A percentile compares a stretch with the other conserved stretches of the same genome.
These are phyloP conservation scores for Atalantia buxifolia DNA, from an alignment of 345 rosid genomes.

Conservation along the genomic window DNA sequence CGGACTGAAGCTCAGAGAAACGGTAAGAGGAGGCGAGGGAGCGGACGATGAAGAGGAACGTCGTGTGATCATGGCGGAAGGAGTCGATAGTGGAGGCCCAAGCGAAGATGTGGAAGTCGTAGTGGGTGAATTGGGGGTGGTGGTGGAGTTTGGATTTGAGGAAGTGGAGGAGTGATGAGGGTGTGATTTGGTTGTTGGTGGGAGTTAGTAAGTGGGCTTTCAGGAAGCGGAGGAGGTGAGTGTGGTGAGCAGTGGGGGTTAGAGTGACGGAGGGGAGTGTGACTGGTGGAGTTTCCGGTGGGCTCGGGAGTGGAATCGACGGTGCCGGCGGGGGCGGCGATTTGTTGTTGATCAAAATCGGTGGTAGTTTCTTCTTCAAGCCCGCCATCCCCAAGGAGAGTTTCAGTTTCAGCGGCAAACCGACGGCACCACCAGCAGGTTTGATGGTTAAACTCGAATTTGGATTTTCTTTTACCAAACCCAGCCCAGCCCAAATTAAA, in stretches of 20 bases:
- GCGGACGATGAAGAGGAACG: constrained; percentile 74
- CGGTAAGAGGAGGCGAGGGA: constrained; percentile 69
- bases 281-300: background rate
- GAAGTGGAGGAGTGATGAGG: constrained; percentile 55
- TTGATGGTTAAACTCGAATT: too few relatives aligned
- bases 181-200: constrained; percentile 41
- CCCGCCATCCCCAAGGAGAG: background rate
- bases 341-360: constrained; percentile 34
- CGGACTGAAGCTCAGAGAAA: constrained; percentile 42
- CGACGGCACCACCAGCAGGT: too few relatives aligned
- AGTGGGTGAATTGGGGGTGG: constrained; percentile 69
- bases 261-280: constrained; percentile 61
- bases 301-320: background rate
- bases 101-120: constrained; percentile 68
- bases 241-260: constrained; percentile 46
- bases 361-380: constrained; percentile 43
- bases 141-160: constrained; percentile 71
- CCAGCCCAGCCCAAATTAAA: too few relatives aligned
- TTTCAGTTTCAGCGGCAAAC: too few relatives aligned
- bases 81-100: constrained; percentile 79
- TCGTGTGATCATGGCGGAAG: constrained; percentile 74
- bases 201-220: constrained; percentile 43
- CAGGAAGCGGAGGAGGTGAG: constrained; percentile 49
- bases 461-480: too few relatives aligned
- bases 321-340: constrained; percentile 36